A percentile compares a stretch with the other conserved stretches of the same genome.
Evolutionary conservation across 176 grass and related monocot genomes (phyloP).

Genomic region (Echinochloa phyllopogon): DNA sequence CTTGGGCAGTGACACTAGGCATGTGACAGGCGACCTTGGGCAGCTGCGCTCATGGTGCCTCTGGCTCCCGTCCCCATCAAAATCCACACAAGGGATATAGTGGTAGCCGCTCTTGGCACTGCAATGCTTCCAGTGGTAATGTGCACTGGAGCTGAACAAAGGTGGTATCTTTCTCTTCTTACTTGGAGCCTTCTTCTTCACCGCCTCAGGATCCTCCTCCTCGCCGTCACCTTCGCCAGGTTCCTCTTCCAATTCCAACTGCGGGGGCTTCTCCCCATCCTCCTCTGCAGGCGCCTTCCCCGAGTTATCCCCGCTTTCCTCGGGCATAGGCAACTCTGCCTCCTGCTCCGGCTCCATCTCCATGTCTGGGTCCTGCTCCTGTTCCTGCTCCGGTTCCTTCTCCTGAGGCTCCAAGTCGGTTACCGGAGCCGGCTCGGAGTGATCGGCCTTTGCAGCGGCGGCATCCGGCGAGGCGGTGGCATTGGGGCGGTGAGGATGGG

Average conservation of each 20-base stretch:
- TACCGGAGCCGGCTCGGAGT: constrained; percentile 21
- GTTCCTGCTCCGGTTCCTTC: constrained; percentile 48
- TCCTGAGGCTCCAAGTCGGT: constrained; percentile 21
- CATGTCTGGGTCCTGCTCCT: constrained; percentile 33
- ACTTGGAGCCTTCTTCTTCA: constrained; percentile 52
- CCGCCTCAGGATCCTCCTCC: constrained; percentile 38
- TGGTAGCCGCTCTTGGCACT: constrained; percentile 68
- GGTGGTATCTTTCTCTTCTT: constrained; percentile 75
- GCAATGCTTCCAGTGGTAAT: constrained; percentile 91
- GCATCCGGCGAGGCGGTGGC: constrained; percentile 41
- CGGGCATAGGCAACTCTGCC: constrained; percentile 51
- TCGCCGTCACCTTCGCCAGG: constrained; percentile 45
- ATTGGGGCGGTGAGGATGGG: constrained; percentile 44
- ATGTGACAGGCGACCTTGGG: constrained; percentile 68
- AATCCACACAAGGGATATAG: constrained; percentile 81
- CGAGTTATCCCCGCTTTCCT: constrained; percentile 33
- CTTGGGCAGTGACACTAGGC: constrained; percentile 81
- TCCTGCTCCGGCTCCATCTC: constrained; percentile 58
- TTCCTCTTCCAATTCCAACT: constrained; percentile 49
- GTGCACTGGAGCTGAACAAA: constrained; percentile 64
- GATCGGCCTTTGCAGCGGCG: constrained; percentile 44
- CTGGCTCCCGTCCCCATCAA: constrained; percentile 78
- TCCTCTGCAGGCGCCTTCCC: constrained; percentile 43
- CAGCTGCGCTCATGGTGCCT: constrained; percentile 87
- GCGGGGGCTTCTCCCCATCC: constrained; percentile 49